Evolutionary conservation across 805 yeast genomes (phyloP).

Genomic region (Suhomyces sp.): DNA sequence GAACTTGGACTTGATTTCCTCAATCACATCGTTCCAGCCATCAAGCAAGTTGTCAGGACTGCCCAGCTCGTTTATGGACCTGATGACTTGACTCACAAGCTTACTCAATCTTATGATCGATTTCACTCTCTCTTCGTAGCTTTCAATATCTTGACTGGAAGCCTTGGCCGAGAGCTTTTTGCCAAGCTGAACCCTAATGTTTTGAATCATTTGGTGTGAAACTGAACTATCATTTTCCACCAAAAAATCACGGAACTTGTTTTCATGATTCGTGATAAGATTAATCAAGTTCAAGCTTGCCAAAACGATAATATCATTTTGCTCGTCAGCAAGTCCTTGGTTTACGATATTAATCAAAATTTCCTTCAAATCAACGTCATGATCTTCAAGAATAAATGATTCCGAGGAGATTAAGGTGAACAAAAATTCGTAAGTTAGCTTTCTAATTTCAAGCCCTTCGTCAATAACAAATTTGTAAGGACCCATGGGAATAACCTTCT

Average conservation of each 20-base stretch:
- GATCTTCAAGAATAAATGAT: constrained; percentile 12
- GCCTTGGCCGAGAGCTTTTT: constrained; percentile 58
- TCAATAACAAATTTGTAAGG: constrained; percentile 83
- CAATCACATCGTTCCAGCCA: constrained; percentile 1
- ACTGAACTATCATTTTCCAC: constrained; percentile 10
- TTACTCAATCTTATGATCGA: constrained; percentile 31
- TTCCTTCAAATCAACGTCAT: constrained; percentile 25
- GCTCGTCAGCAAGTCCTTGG: constrained; percentile 57
- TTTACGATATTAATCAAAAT: constrained; percentile 44
- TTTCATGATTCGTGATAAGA: constrained; percentile 35
- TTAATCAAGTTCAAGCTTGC: constrained; percentile 42
- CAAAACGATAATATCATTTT: constrained; percentile 54
- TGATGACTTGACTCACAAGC: constrained; percentile 13
- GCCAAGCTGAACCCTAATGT: constrained; percentile 33
- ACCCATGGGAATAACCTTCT: constrained; percentile 74
- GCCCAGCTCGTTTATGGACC: neutral
- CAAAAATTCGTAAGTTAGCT: constrained; percentile 66
- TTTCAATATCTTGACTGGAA: constrained; percentile 65
- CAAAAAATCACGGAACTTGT: constrained; percentile 19
- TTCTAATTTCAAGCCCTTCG: constrained; percentile 70
- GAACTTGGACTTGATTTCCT: constrained; percentile 1
- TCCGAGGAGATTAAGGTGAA: constrained; percentile 45
- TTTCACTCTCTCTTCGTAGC: constrained; percentile 45
- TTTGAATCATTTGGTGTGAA: constrained; percentile 34
- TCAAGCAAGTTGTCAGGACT: neutral